A percentile compares a stretch with the other conserved stretches of the same genome.
Conservation (phyloP, 2,329 filamentous ascomycete species). For the Aspergillus alliaceus region DNA sequence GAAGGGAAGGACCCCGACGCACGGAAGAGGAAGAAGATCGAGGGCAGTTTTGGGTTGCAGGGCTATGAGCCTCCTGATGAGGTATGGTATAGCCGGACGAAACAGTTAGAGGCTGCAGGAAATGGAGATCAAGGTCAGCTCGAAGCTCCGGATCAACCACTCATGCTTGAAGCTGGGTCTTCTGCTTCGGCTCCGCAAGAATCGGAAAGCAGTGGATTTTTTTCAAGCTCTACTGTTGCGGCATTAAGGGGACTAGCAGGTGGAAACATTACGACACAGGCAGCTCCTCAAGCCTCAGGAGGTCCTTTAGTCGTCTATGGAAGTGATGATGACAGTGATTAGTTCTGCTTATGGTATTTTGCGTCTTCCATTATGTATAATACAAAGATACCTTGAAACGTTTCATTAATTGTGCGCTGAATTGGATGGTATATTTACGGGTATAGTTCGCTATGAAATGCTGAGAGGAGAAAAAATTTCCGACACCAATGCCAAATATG, state of each 20-base stretch:
- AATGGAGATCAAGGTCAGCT: slow-evolving; percentile 56
- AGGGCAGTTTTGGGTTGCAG: slow-evolving; percentile 82
- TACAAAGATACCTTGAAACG: slow-evolving; percentile 34
- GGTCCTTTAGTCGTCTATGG: slow-evolving; percentile 85
- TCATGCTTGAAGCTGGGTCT: slow-evolving; percentile 48
- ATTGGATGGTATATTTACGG: slow-evolving; percentile 13
- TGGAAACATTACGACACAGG: slow-evolving; percentile 44
- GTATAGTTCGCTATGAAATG: slow-evolving; percentile 22
- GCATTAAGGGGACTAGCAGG: slow-evolving; percentile 64
- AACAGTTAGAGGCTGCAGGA: slow-evolving; percentile 65
- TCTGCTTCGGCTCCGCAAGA: slow-evolving; percentile 39
- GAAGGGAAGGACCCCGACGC: slow-evolving; percentile 88
- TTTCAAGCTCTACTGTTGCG: slow-evolving; percentile 78
- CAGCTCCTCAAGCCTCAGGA: slow-evolving; percentile 42
- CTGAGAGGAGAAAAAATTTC: slow-evolving; percentile 11
- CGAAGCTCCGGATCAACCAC: slow-evolving; percentile 48
- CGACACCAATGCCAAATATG: not conserved
- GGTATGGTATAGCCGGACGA: slow-evolving; percentile 83
- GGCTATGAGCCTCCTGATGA: slow-evolving; percentile 94
- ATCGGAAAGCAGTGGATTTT: slow-evolving; percentile 62
- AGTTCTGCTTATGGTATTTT: slow-evolving; percentile 12
- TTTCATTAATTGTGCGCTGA: slow-evolving; percentile 8
- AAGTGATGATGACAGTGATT: slow-evolving; percentile 79
- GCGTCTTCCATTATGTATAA: slow-evolving; percentile 27
- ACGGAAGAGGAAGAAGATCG: slow-evolving; percentile 82